These are phyloP conservation scores for Solanum appendiculatum DNA, from an alignment of 257 asterid species.

Conservation along the genomic window DNA sequence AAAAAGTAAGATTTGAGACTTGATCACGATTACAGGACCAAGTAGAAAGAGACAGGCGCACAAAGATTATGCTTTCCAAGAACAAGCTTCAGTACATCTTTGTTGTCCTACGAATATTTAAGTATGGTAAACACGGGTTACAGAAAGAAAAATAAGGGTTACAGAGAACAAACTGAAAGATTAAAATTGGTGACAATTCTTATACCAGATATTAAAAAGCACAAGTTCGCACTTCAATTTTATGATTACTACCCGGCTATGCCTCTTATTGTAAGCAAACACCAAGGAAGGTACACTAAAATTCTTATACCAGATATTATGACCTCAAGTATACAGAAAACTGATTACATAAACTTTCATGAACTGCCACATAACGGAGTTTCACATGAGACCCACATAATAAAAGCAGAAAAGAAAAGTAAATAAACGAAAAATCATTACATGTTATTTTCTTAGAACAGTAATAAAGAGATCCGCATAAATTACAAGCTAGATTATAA, in stretches of 20 bases:
- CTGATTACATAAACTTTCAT: not conserved
- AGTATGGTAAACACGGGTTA: not conserved
- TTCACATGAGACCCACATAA: not conserved
- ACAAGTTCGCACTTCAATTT: not conserved
- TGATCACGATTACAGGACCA: constrained; percentile 71
- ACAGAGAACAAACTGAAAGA: not conserved
- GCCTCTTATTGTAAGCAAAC: not conserved
- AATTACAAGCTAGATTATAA: not conserved
- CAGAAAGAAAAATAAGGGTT: not conserved
- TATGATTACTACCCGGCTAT: not conserved
- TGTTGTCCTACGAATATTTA: constrained; percentile 63
- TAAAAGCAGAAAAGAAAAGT: not conserved
- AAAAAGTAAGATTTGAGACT: constrained; percentile 86
- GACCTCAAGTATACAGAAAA: not conserved
- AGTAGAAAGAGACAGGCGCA: constrained; percentile 74
- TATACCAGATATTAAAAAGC: too few relatives aligned
- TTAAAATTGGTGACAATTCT: constrained; percentile 19
- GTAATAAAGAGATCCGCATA: not conserved
- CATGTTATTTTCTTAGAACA: not conserved
- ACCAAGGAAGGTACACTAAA: not conserved
- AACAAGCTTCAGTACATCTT: constrained; percentile 80
- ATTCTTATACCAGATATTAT: not conserved
- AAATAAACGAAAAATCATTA: not conserved
- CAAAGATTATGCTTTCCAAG: constrained; percentile 84
- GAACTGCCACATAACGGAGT: not conserved